phyloP scores from a whole-genome alignment of 2,329 filamentous ascomycete species.

The Ophiosphaerella narmari region DNA sequence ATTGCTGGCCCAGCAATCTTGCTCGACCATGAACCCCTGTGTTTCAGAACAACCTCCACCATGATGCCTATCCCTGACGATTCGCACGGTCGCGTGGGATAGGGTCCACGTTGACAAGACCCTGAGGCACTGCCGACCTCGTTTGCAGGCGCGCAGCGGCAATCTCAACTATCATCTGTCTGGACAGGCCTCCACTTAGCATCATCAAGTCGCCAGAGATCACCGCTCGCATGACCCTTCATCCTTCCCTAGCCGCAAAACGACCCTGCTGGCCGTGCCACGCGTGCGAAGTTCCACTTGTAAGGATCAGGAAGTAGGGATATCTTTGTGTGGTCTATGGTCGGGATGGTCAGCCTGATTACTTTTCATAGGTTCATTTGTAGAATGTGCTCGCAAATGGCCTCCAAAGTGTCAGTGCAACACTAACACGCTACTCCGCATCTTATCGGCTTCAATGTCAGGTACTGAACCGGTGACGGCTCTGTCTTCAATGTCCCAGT shows the following conservation, averaged over 20 bases:
- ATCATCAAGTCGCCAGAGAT: conserved; percentile 15
- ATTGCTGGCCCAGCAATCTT: conserved; percentile 19
- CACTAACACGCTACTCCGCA: conserved; percentile 11
- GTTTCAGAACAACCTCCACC: conserved; percentile 28
- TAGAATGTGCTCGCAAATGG: conserved; percentile 15
- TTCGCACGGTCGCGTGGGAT: conserved; percentile 22
- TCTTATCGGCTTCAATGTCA: conserved; percentile 22
- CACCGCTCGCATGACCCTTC: conserved; percentile 23
- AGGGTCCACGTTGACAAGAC: conserved; percentile 31
- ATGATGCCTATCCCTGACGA: conserved; percentile 17
- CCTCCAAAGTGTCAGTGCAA: conserved; percentile 8
- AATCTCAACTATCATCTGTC: conserved; percentile 14
- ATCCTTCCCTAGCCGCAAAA: conserved; percentile 17
- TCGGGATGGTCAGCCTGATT: conserved; percentile 17
- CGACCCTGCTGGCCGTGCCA: conserved; percentile 25
- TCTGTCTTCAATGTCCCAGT: conserved; percentile 11
- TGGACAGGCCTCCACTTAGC: conserved; percentile 10
- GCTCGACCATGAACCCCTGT: conserved; percentile 7
- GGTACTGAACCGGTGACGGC: conserved; percentile 17
- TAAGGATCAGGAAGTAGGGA: conserved; percentile 8
- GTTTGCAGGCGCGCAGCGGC: conserved; percentile 15
- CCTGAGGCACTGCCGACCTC: conserved; percentile 11
- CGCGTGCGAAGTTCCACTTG: conserved; percentile 12
- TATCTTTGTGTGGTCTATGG: conserved; percentile 6
- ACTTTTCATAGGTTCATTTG: conserved; percentile 20